Percentiles rank a stretch among this genome's conserved stretches.
Conservation (phyloP, 1,139 yeast species). For the Blastobotrys persicus region DNA sequence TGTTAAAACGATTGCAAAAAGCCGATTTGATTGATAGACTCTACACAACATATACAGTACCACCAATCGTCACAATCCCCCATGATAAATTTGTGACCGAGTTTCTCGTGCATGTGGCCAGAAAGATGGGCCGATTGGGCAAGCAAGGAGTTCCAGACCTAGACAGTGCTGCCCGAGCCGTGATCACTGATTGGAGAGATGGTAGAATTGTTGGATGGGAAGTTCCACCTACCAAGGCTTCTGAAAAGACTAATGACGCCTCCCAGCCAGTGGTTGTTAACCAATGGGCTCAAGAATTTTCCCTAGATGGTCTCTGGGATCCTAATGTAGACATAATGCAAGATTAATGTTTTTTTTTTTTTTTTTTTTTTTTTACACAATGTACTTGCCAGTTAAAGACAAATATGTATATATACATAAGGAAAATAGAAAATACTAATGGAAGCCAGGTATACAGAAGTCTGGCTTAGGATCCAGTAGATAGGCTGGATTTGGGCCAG, state of each 20-base stretch:
- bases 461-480: too few relatives aligned
- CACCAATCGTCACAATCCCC: slow-evolving; percentile 62
- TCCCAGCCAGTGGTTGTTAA: slow-evolving; percentile 46
- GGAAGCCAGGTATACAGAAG: too few relatives aligned
- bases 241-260: slow-evolving; percentile 37
- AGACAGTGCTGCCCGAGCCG: slow-evolving; percentile 77
- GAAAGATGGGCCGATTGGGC: slow-evolving; percentile 88
- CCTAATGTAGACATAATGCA: slow-evolving; percentile 25
- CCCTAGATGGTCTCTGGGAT: slow-evolving; percentile 67
- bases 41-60: slow-evolving; percentile 69
- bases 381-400: too few relatives aligned
- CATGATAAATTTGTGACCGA: slow-evolving; percentile 52
- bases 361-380: too few relatives aligned
- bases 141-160: slow-evolving; percentile 92
- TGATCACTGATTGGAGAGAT: slow-evolving; percentile 95
- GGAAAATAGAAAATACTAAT: too few relatives aligned
- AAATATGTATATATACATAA: too few relatives aligned
- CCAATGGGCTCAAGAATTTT: slow-evolving; percentile 94
- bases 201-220: slow-evolving; percentile 94
- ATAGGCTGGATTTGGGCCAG: not conserved
- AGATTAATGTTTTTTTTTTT: not conserved
- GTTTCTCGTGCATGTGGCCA: slow-evolving; percentile 87
- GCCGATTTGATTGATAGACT: slow-evolving; percentile 73
- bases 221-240: slow-evolving; percentile 54
- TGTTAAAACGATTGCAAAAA: slow-evolving; percentile 67